These are phyloP conservation scores for Brettanomyces anomalus DNA, from an alignment of 805 yeast genomes.

Conservation along the genomic window DNA sequence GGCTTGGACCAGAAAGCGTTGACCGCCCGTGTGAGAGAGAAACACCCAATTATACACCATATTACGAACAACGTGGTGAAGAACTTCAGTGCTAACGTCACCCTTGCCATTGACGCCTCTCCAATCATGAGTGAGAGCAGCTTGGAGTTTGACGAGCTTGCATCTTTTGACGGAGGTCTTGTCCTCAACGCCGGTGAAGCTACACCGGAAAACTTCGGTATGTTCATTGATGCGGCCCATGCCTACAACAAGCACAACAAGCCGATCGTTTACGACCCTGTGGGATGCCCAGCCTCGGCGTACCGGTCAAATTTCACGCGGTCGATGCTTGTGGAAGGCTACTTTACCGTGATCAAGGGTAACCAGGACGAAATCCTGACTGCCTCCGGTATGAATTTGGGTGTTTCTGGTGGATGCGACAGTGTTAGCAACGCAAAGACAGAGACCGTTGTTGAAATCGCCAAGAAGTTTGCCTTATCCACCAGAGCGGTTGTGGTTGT, in stretches of 20 bases:
- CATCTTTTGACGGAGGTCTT: constrained; percentile 45
- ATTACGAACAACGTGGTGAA: constrained; percentile 86
- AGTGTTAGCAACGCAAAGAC: constrained; percentile 16
- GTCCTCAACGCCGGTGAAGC: constrained; percentile 75
- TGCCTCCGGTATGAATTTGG: constrained; percentile 52
- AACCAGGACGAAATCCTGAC: constrained; percentile 72
- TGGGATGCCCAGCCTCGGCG: constrained; percentile 80
- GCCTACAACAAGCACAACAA: constrained; percentile 47
- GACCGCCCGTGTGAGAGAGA: background rate
- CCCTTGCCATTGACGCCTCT: constrained; percentile 75
- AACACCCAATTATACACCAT: constrained; percentile 67
- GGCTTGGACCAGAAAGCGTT: background rate
- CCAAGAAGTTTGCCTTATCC: constrained; percentile 38
- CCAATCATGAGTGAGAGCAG: constrained; percentile 80
- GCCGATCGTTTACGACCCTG: constrained; percentile 81
- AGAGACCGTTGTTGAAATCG: constrained; percentile 30
- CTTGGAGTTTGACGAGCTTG: constrained; percentile 61
- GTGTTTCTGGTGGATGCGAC: constrained; percentile 51
- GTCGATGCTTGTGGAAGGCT: constrained; percentile 45
- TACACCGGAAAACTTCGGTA: constrained; percentile 31
- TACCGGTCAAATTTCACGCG: constrained; percentile 43
- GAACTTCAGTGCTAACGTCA: constrained; percentile 79
- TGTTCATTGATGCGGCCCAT: constrained; percentile 41
- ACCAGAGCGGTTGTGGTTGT: constrained; percentile 56
- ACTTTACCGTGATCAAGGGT: constrained; percentile 67